Conservation (phyloP, 805 yeast species). For the Ogataea ramenticola region DNA sequence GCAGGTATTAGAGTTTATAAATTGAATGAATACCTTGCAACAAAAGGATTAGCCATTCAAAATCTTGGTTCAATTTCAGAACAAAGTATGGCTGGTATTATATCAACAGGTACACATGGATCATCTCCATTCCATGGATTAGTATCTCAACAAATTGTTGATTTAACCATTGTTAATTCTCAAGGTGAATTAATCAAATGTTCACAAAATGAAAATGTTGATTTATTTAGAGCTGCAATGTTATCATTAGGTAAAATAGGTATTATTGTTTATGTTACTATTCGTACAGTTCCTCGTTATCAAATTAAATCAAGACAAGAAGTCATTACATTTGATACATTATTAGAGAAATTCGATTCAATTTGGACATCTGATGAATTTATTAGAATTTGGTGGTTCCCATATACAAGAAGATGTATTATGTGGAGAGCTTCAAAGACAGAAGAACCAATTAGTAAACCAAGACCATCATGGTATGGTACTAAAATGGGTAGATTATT, state of each 20-base stretch:
- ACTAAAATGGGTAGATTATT: constrained; percentile 69
- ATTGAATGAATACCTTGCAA: constrained; percentile 58
- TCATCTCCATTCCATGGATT: constrained; percentile 90
- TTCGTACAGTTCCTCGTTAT: constrained; percentile 79
- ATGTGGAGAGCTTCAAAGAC: constrained; percentile 88
- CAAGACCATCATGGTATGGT: constrained; percentile 81
- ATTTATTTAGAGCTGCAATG: constrained; percentile 73
- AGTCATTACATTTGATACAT: constrained; percentile 67
- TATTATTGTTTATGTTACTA: constrained; percentile 74
- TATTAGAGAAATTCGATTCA: constrained; percentile 65
- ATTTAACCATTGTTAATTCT: constrained; percentile 67
- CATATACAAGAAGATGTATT: constrained; percentile 79
- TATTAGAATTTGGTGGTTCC: constrained; percentile 96
- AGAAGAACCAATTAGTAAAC: constrained; percentile 50
- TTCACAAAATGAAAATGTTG: constrained; percentile 54
- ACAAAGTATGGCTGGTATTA: constrained; percentile 92
- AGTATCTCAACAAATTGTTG: constrained; percentile 81
- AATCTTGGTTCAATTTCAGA: constrained; percentile 91
- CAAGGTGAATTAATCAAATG: constrained; percentile 65
- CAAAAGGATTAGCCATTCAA: constrained; percentile 71
- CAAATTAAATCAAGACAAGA: constrained; percentile 77
- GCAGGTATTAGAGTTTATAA: constrained; percentile 82
- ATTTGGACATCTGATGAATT: constrained; percentile 89
- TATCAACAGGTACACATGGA: constrained; percentile 96
- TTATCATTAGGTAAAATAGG: constrained; percentile 90